Percentiles rank a stretch among this genome's conserved stretches.
Evolutionary conservation across 306 rosid species (phyloP).

Genomic region (Acmispon strigosus): DNA sequence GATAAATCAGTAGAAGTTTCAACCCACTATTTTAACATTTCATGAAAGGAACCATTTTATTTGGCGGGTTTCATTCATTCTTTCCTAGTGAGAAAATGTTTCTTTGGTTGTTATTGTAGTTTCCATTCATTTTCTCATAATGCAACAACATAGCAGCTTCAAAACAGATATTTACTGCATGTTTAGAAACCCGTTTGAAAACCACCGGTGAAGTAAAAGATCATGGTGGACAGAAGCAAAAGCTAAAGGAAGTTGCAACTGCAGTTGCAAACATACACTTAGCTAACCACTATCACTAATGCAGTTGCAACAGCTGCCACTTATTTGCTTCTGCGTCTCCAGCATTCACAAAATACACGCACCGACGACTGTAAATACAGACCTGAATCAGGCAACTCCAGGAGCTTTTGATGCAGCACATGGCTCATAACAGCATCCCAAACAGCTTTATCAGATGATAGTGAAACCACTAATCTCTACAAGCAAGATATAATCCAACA

Average conservation of each 20-base stretch:
- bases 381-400: conserved; percentile 44
- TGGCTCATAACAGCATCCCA: conserved; percentile 62
- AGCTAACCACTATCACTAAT: no score
- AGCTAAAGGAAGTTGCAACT: no score
- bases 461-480: conserved; percentile 62
- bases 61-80: neutral
- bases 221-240: no score
- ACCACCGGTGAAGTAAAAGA: no score
- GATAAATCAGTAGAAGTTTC: neutral
- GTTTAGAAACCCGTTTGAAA: no score
- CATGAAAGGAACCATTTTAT: neutral
- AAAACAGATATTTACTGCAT: no score
- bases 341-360: neutral
- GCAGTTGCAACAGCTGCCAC: no score
- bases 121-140: no score
- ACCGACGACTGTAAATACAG: neutral
- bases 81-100: no score
- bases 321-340: neutral
- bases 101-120: neutral
- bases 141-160: no score
- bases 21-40: neutral
- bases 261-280: no score
- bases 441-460: conserved; percentile 56
- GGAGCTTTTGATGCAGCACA: conserved; percentile 36
- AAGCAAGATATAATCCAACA: conserved; percentile 4